Evolutionary conservation across 768 basidiomycete genomes (phyloP), one percentile per base, ranked within the genome.

Genomic region (Tricholoma sp.): DNA sequence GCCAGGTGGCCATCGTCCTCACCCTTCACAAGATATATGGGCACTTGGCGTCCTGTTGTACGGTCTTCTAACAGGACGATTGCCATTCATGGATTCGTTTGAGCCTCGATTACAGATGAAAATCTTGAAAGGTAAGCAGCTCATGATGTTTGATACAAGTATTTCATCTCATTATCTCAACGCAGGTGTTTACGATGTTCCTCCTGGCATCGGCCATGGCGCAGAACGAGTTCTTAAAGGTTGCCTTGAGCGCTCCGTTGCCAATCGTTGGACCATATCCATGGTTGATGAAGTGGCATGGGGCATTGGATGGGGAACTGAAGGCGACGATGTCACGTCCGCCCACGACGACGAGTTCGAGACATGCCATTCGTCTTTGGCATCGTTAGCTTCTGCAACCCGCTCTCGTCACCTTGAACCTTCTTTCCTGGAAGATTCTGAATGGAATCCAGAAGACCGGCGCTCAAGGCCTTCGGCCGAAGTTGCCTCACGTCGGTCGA

Each of bases 21-120:
- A 83, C 63, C 88, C 94, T 2, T 84, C 90, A 0, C 91, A 94
- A 66, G 97, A 99, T 61, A 86, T 98, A 27, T 99, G 97, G 97
- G 94, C 97, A 0, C 74, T 98, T 2, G 97, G 97, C 0, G 85
- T 94, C 55, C 80, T 97, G 60, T 83, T 99, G 1, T 91, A 94
- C 67, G 85, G 88, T 7, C 76, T 99, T 1, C 79, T 98, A 18
- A 86, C 85, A 0, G 94, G 94, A 2, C 76, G 78, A n/a, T 75
- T 98, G 6, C 97, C 97, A 0, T 98, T 98, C 69, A 73, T 68
- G 32, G 96, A 99, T 70, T 75, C 88, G 0, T 99, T 91, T 65
- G 96, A 99, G 70, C 94, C 94, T 1, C 77, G 96, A 32, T 71
- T 98, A 57, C 88, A 92, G 52, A 87, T 93, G 82, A 95, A 95